Evolutionary conservation across 176 grass and related monocot genomes (phyloP).

Genomic region (Cenchrus fungigraminus): DNA sequence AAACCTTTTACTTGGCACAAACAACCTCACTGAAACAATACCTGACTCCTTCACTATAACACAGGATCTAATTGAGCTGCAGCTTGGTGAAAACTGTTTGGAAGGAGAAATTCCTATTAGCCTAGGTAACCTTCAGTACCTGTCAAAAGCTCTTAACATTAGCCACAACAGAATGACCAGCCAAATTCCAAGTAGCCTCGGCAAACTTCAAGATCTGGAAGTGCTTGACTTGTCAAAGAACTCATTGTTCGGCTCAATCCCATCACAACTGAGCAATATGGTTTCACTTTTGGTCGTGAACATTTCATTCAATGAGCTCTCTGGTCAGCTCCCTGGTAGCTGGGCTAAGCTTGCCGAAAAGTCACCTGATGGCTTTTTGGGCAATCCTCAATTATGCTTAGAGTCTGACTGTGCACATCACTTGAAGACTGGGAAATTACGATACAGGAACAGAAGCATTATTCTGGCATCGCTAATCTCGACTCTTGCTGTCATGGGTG

Average conservation of each 20-base stretch:
- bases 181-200: conserved; percentile 55
- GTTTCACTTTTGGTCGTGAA: conserved; percentile 59
- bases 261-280: conserved; percentile 48
- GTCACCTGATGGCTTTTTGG: conserved; percentile 45
- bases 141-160: conserved; percentile 58
- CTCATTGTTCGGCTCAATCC: conserved; percentile 55
- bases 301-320: conserved; percentile 62
- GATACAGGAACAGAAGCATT: background rate
- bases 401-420: background rate
- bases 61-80: conserved; percentile 57
- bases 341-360: conserved; percentile 43
- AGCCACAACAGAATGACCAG: conserved; percentile 55
- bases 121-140: conserved; percentile 64
- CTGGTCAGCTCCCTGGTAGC: conserved; percentile 35
- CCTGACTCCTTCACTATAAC: conserved; percentile 50
- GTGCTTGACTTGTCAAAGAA: conserved; percentile 63
- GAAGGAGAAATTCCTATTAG: conserved; percentile 52
- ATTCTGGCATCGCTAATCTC: conserved; percentile 1
- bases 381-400: conserved; percentile 47
- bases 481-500: background rate
- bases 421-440: background rate
- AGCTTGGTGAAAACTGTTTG: conserved; percentile 61
- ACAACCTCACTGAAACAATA: conserved; percentile 53
- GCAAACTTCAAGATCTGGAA: conserved; percentile 62
- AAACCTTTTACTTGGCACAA: conserved; percentile 51